phyloP scores from a whole-genome alignment of 129 eudicot species.

The carrot (Daucus carota) region DNA sequence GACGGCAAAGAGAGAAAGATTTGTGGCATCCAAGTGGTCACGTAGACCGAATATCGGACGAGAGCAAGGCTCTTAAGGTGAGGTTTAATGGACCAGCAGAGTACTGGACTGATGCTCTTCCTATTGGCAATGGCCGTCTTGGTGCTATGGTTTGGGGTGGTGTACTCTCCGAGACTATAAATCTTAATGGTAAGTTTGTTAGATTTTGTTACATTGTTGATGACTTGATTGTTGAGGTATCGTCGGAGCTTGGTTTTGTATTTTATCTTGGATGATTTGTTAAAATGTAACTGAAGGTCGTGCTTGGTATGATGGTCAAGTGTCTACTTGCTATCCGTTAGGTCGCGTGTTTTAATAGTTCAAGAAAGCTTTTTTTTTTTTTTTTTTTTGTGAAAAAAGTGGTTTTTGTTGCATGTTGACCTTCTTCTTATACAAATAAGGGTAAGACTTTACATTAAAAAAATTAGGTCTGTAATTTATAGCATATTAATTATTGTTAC shows the following conservation, averaged over 20 bases:
- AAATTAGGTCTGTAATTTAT: neutral
- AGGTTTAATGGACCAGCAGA: constrained; percentile 35
- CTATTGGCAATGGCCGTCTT: constrained; percentile 74
- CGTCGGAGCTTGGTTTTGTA: neutral
- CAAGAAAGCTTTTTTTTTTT: no score
- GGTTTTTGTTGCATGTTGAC: neutral
- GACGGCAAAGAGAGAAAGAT: constrained; percentile 7
- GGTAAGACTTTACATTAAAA: neutral
- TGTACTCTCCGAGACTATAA: constrained; percentile 43
- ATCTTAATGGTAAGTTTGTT: constrained; percentile 53
- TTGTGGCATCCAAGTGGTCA: constrained; percentile 1
- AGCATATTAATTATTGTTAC: neutral
- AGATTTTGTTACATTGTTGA: neutral
- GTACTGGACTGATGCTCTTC: constrained; percentile 77
- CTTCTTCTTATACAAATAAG: neutral
- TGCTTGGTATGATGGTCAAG: neutral
- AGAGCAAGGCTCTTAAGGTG: constrained; percentile 32
- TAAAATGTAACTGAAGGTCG: neutral
- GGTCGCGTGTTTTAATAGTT: neutral
- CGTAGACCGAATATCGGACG: neutral
- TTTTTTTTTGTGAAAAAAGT: neutral
- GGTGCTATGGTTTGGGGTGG: constrained; percentile 83
- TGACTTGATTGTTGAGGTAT: neutral
- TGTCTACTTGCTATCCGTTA: neutral
- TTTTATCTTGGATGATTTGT: neutral